Base-by-base conservation (phyloP, 257 asterid species). In the Avicennia marina region DNA sequence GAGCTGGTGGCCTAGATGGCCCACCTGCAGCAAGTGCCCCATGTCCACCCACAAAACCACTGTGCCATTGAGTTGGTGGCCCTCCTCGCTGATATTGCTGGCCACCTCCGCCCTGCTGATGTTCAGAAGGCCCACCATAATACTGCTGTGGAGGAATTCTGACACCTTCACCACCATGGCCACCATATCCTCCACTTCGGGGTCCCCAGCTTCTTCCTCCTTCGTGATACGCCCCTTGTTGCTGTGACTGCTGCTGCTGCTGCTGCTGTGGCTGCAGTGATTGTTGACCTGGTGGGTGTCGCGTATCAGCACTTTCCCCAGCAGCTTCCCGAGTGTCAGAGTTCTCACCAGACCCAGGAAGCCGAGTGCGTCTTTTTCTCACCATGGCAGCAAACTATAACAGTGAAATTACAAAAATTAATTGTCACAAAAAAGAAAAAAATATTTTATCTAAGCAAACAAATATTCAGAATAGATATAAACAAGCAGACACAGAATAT, bases 281-380 rank as follows among this genome's bases (percentile, higher is more conserved):
- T n/a, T n/a, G n/a, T n/a, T n/a, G n/a, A n/a, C n/a, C n/a, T 12
- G 57, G 84, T 45, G 81, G 78, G 7, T 71, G 83, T 58, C 81
- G 94, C 2, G 40, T 72, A 17, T 68, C 81, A 56, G 86, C 90
- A 16, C 71, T 78, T 31, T 78, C 95, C 39, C 53, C 76, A 55
- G 75, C 79, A 57, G 78, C 31, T 61, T 82, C 75, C 51, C 64
- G 78, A 29, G 89, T n/a, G 63, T 78, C 89, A 11, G 85, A 71
- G 74, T 89, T 57, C 68, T 90, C 89, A 22, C 91, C 78, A 56
- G 74, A 55, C 16, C 90, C 78, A 63, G 87, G 78, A 67, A 46
- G 67, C 32, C 78, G 94, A 50, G 87, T 78, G 62, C 94, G 66
- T 71, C 75, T 85, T 83, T 87, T 90, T 69, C 98, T 74, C 70